A percentile compares a stretch with the other conserved stretches of the same genome.
These are phyloP conservation scores for Coemansia guatemalensis DNA, from an alignment of 192 early-diverging fungal genomes.

Conservation along the genomic window DNA sequence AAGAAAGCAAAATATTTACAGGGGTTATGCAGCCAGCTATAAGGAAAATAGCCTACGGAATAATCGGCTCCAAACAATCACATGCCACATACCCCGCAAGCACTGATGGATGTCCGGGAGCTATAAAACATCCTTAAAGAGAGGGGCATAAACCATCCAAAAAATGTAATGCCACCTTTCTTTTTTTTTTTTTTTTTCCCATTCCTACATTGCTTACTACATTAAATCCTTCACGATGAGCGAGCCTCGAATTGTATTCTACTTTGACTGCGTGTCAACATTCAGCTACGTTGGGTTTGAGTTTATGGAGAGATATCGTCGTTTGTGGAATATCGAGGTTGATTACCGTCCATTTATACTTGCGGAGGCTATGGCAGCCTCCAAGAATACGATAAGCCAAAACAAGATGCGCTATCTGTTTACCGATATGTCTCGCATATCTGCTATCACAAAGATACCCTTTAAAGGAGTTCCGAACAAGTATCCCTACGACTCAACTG, in stretches of 20 bases:
- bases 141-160: no score
- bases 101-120: no score
- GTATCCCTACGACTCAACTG: slow-evolving; percentile 35
- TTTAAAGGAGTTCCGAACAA: slow-evolving; percentile 38
- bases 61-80: no score
- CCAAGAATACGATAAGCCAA: slow-evolving; percentile 37
- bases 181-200: no score
- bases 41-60: no score
- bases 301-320: slow-evolving; percentile 47
- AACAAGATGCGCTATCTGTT: slow-evolving; percentile 39
- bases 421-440: slow-evolving; percentile 28
- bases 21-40: no score
- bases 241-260: slow-evolving; percentile 27
- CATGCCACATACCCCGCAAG: no score
- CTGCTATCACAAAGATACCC: slow-evolving; percentile 36
- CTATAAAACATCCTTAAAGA: no score
- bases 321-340: slow-evolving; percentile 37
- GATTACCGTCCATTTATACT: slow-evolving; percentile 45
- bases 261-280: slow-evolving; percentile 42
- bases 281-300: slow-evolving; percentile 52
- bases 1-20: no score
- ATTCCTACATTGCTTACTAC: no score
- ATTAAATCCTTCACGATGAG: not conserved
- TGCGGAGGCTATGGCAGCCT: slow-evolving; percentile 27
- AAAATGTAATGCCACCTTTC: no score